Evolutionary conservation across 2,329 filamentous ascomycete species (phyloP), one percentile per base, ranked within the genome.

Genomic region (Rugonectria rugulosa): DNA sequence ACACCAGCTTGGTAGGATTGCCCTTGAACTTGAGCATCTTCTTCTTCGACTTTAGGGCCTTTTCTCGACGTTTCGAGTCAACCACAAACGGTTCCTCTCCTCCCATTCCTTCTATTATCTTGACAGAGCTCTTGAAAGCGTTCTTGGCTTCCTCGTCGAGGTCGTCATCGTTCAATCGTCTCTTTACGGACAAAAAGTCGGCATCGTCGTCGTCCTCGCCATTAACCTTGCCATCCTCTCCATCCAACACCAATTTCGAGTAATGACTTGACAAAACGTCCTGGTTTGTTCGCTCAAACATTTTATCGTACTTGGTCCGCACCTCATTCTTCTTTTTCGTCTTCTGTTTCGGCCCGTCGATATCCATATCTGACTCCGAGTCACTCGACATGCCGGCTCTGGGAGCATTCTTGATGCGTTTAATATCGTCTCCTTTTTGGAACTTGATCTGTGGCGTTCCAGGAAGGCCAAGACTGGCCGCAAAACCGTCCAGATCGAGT

Each of bases 251-350:
- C 60, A 99, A 83, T 69, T 94, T 97, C 56, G 87, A 86, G 79
- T 97, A 98, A 75, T 99, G 95, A 52, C 89, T 87, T n/a, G 94
- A 93, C 61, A 99, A 77, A 26, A 99, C 90, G 70, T 97, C 93
- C 75, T 98, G 94, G 75, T 99, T 99, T 66, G 89, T 90, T 57
- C 95, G 84, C 78, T 97, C 94, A 74, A 98, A 97, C 95, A 99
- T 98, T 65, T 92, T 89, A 74, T 99, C 92, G 72, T 96, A 96
- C 74, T 97, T 98, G 26, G 96, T 99, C 59, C 92, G 86, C 15
- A 97, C 91, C 65, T 87, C 84, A 10, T 82, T 79, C 76, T 90
- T 88, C 75, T 88, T 86, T 72, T 84, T 86, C 57, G 79, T 76
- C 62, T 79, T 78, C 53, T 77, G 78, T 67, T 82, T 81, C 27